These are phyloP conservation scores for Davidsoniella neocaledoniae DNA, from an alignment of 2,329 filamentous ascomycete genomes.

Conservation along the genomic window DNA sequence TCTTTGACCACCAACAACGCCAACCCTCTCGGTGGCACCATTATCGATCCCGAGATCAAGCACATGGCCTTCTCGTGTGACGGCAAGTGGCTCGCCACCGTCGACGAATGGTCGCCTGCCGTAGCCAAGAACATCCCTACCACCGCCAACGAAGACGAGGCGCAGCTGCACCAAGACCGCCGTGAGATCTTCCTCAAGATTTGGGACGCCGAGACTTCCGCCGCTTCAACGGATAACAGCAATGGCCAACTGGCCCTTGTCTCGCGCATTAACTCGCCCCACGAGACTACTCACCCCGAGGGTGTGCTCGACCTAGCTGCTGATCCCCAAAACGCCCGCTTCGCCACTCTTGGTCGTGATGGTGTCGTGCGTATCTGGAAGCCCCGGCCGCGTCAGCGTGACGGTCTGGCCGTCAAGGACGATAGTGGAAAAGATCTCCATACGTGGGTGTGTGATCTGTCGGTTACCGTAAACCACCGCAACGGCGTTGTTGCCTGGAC, in stretches of 20 bases:
- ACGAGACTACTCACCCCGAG: constrained; percentile 39
- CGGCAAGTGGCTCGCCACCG: constrained; percentile 76
- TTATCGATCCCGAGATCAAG: constrained; percentile 63
- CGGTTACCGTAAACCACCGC: constrained; percentile 32
- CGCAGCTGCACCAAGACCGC: constrained; percentile 32
- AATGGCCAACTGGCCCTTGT: constrained; percentile 53
- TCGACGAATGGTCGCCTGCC: constrained; percentile 79
- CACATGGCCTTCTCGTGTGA: constrained; percentile 62
- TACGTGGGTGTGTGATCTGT: constrained; percentile 57
- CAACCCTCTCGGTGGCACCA: constrained; percentile 44
- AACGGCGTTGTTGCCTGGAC: constrained; percentile 20
- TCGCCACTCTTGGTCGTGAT: constrained; percentile 76
- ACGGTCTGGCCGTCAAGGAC: constrained; percentile 48
- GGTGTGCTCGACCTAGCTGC: constrained; percentile 56
- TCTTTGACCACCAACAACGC: constrained; percentile 70
- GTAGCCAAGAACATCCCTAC: constrained; percentile 43
- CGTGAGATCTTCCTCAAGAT: constrained; percentile 78
- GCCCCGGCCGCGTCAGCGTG: constrained; percentile 50
- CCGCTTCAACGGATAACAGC: constrained; percentile 19
- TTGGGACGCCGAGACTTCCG: constrained; percentile 42
- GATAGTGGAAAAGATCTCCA: constrained; percentile 41
- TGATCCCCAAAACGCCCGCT: constrained; percentile 51
- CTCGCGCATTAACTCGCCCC: constrained; percentile 70
- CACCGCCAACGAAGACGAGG: constrained; percentile 20
- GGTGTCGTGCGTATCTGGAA: constrained; percentile 65